These are phyloP conservation scores for Penicillium concentricum DNA, from an alignment of 2,329 filamentous ascomycete species.

Conservation along the genomic window DNA sequence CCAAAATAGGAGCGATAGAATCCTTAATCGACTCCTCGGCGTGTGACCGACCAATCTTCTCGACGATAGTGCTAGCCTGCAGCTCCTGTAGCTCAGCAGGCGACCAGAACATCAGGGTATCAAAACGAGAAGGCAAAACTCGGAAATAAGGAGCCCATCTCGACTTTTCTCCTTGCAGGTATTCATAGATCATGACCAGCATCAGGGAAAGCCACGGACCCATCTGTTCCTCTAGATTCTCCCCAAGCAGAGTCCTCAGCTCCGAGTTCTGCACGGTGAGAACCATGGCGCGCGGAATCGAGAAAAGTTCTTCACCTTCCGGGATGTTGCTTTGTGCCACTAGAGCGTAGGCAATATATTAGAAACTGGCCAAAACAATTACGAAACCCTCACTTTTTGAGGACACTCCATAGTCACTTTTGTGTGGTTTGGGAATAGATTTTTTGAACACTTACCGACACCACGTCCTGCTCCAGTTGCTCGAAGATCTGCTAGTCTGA, in stretches of 20 bases:
- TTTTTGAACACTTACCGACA: slow-evolving; percentile 54
- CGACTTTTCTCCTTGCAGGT: slow-evolving; percentile 58
- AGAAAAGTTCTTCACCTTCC: slow-evolving; percentile 76
- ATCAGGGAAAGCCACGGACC: slow-evolving; percentile 63
- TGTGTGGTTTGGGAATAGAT: slow-evolving; percentile 17
- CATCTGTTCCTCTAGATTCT: slow-evolving; percentile 51
- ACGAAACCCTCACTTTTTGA: slow-evolving; percentile 11
- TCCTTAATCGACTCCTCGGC: slow-evolving; percentile 69
- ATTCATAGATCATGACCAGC: slow-evolving; percentile 77
- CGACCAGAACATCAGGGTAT: slow-evolving; percentile 90
- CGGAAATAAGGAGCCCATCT: slow-evolving; percentile 76
- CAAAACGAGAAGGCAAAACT: slow-evolving; percentile 69
- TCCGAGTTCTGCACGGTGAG: slow-evolving; percentile 72
- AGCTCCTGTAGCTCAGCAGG: slow-evolving; percentile 67
- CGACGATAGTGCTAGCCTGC: slow-evolving; percentile 71
- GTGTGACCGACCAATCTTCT: slow-evolving; percentile 71
- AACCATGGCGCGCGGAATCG: slow-evolving; percentile 69
- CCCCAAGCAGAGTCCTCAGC: slow-evolving; percentile 58
- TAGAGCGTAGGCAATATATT: slow-evolving; percentile 38
- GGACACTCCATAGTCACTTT: slow-evolving; percentile 13
- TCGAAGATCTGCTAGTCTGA: slow-evolving; percentile 59
- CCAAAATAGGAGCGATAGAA: slow-evolving; percentile 54
- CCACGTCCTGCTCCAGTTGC: slow-evolving; percentile 58
- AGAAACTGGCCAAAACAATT: slow-evolving; percentile 18
- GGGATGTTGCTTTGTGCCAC: slow-evolving; percentile 70